phyloP scores from a whole-genome alignment of 441 rosid species.

The Syzygium syzygioides region DNA sequence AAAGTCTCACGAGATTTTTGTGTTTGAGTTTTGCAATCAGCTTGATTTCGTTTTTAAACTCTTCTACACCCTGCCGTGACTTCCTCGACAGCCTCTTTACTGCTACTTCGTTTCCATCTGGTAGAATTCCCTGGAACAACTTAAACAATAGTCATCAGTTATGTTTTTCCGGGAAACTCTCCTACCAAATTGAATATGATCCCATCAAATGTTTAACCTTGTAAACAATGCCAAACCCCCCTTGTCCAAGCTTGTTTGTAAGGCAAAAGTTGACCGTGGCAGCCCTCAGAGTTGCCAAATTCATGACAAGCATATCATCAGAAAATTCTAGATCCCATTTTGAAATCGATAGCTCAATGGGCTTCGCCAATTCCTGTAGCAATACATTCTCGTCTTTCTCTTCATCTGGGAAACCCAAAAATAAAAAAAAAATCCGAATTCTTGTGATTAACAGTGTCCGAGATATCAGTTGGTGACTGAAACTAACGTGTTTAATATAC shows the following conservation, averaged over 20 bases:
- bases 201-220: constrained; percentile 3
- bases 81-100: constrained; percentile 39
- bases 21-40: constrained; percentile 50
- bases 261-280: constrained; percentile 6
- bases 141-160: background rate
- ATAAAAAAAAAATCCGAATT: background rate
- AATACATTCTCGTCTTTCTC: background rate
- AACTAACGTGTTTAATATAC: background rate
- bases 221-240: constrained; percentile 20
- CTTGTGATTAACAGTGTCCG: background rate
- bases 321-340: constrained; percentile 20
- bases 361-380: background rate
- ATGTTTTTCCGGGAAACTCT: background rate
- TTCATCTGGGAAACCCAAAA: background rate
- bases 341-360: background rate
- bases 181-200: background rate
- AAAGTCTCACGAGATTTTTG: constrained; percentile 43
- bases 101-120: constrained; percentile 28
- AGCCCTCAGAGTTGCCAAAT: background rate
- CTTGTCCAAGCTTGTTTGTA: constrained; percentile 17
- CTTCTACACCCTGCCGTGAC: constrained; percentile 43
- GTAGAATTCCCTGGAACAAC: constrained; percentile 36
- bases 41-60: constrained; percentile 51
- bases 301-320: background rate
- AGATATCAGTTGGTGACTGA: background rate